Conservation (phyloP, 805 yeast genomes). For the Kodamaea laetipori region DNA sequence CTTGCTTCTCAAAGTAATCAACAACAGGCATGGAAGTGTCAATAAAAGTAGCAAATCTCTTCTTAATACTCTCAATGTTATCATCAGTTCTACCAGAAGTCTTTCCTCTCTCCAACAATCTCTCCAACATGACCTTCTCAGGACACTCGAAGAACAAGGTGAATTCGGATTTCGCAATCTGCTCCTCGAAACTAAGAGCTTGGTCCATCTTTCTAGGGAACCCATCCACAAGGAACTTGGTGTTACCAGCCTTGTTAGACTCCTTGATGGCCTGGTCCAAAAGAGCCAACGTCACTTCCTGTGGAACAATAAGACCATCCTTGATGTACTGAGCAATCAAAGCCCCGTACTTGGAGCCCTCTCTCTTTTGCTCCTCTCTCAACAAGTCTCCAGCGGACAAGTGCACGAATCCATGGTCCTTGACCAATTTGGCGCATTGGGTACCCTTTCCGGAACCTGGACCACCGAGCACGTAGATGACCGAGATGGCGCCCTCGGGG, state of each 20-base stretch:
- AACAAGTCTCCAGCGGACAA: constrained; percentile 95
- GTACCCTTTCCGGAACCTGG: constrained; percentile 99
- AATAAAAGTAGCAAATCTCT: constrained; percentile 82
- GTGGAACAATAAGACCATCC: constrained; percentile 93
- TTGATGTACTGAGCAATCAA: constrained; percentile 80
- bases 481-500: constrained; percentile 66
- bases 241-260: constrained; percentile 48
- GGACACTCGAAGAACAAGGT: constrained; percentile 82
- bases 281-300: constrained; percentile 82
- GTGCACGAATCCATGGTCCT: constrained; percentile 80
- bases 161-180: constrained; percentile 67
- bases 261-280: constrained; percentile 76
- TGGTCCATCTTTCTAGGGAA: constrained; percentile 99
- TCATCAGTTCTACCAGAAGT: constrained; percentile 95
- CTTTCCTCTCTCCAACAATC: constrained; percentile 88
- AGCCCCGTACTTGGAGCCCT: constrained; percentile 81
- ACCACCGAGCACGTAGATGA: constrained; percentile 91
- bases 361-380: constrained; percentile 86
- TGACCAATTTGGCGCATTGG: constrained; percentile 84
- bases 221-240: constrained; percentile 85
- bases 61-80: constrained; percentile 84
- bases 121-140: constrained; percentile 76
- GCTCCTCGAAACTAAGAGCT: constrained; percentile 87
- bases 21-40: constrained; percentile 95
- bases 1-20: constrained; percentile 71